phyloP scores from a whole-genome alignment of 495 filamentous ascomycete genomes.

The Aspergillus ellipticus region DNA sequence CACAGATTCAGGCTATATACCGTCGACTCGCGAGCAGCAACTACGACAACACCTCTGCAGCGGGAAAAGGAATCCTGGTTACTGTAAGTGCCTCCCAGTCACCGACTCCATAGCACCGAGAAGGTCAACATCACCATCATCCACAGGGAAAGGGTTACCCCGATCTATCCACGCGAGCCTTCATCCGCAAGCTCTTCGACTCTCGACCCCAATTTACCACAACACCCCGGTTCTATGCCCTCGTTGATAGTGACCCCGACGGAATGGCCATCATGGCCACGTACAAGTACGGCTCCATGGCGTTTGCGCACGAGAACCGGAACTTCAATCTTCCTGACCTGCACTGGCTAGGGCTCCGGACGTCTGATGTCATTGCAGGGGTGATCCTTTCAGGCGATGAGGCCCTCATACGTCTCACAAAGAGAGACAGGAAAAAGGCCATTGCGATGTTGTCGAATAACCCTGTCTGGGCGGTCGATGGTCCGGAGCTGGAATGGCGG shows the following conservation, averaged over 20 bases:
- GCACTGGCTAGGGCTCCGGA: constrained; percentile 71
- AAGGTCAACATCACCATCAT: neutral
- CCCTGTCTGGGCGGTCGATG: constrained; percentile 44
- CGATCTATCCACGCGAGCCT: constrained; percentile 74
- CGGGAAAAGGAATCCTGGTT: constrained; percentile 61
- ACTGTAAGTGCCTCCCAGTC: constrained; percentile 50
- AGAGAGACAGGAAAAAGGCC: constrained; percentile 65
- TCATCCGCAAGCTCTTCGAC: constrained; percentile 43
- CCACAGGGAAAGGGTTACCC: constrained; percentile 88
- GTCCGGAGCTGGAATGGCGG: constrained; percentile 51
- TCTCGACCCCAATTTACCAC: constrained; percentile 16
- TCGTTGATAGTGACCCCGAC: constrained; percentile 86
- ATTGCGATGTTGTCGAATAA: constrained; percentile 57
- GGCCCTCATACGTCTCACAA: constrained; percentile 52
- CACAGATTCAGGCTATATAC: constrained; percentile 65
- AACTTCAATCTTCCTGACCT: constrained; percentile 55
- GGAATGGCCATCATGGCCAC: constrained; percentile 82
- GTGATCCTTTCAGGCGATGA: constrained; percentile 25
- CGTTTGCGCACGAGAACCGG: constrained; percentile 66
- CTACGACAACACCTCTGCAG: constrained; percentile 48
- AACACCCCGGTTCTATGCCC: constrained; percentile 53
- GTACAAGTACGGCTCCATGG: constrained; percentile 79
- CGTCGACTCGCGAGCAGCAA: constrained; percentile 56
- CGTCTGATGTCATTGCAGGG: constrained; percentile 49
- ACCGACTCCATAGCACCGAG: neutral